Percentiles rank a stretch among this genome's conserved stretches.
Evolutionary conservation across 768 basidiomycete species (phyloP).

Genomic region (Sarcodon sp.): DNA sequence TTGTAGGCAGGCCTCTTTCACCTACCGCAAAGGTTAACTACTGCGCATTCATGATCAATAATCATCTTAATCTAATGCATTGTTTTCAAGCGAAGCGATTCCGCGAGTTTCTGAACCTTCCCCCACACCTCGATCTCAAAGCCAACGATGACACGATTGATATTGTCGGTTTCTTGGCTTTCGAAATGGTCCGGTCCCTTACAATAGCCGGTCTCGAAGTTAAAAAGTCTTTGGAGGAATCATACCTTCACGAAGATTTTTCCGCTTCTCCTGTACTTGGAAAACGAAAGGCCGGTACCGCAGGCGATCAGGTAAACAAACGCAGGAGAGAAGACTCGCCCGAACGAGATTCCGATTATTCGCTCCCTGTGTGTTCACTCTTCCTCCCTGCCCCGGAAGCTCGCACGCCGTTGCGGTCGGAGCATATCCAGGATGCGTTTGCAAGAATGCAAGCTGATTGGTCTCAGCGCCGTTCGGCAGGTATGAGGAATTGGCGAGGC

Average conservation of each 20-base stretch:
- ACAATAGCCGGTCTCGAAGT: slow-evolving; percentile 81
- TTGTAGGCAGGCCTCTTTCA: slow-evolving; percentile 93
- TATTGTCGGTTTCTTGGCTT: slow-evolving; percentile 93
- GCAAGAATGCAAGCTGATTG: slow-evolving; percentile 82
- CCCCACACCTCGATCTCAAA: slow-evolving; percentile 75
- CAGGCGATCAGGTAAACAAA: slow-evolving; percentile 22
- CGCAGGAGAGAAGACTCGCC: slow-evolving; percentile 39
- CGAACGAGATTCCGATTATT: slow-evolving; percentile 47
- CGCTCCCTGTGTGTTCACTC: slow-evolving; percentile 55
- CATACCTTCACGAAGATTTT: slow-evolving; percentile 53
- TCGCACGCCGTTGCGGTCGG: slow-evolving; percentile 61
- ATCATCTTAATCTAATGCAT: neutral
- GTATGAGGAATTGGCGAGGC: slow-evolving; percentile 84
- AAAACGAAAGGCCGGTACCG: slow-evolving; percentile 41
- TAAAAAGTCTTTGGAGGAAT: slow-evolving; percentile 67
- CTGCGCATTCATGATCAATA: neutral
- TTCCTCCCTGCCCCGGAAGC: slow-evolving; percentile 79
- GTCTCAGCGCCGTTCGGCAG: slow-evolving; percentile 69
- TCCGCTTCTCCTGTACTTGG: slow-evolving; percentile 47
- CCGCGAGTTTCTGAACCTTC: slow-evolving; percentile 86
- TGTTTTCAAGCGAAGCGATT: slow-evolving; percentile 74
- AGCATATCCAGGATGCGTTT: slow-evolving; percentile 89
- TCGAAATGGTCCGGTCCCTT: slow-evolving; percentile 92
- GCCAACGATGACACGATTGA: slow-evolving; percentile 92
- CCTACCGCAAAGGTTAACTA: slow-evolving; percentile 78